These are phyloP conservation scores for Rubus idaeus DNA, from an alignment of 306 rosid genomes.

Conservation along the genomic window DNA sequence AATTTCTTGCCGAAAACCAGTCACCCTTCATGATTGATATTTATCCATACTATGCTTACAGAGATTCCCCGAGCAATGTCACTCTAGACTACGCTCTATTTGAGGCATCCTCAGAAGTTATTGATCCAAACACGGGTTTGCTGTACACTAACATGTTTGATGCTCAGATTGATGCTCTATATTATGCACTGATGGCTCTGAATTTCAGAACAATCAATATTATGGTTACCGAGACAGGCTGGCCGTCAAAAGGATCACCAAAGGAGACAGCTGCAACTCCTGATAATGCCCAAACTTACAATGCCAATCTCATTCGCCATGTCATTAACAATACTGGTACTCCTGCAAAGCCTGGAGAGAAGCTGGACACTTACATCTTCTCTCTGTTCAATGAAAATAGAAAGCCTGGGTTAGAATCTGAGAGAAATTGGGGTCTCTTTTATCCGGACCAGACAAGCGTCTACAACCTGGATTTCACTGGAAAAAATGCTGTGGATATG, in stretches of 20 bases:
- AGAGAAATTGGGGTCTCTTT: constrained; percentile 96
- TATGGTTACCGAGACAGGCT: constrained; percentile 96
- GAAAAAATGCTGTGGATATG: constrained; percentile 69
- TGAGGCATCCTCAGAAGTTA: constrained; percentile 84
- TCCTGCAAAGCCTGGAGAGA: constrained; percentile 49
- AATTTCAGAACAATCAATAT: constrained; percentile 84
- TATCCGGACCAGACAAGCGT: constrained; percentile 96
- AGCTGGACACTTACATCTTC: constrained; percentile 48
- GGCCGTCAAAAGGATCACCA: constrained; percentile 98
- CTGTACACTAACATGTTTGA: constrained; percentile 92
- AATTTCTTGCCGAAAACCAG: constrained; percentile 89
- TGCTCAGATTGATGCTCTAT: constrained; percentile 95
- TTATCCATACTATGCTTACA: constrained; percentile 94
- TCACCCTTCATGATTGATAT: constrained; percentile 97
- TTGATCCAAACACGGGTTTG: constrained; percentile 96
- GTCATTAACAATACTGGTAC: constrained; percentile 54
- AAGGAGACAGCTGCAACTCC: constrained; percentile 88
- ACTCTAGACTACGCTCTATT: constrained; percentile 83
- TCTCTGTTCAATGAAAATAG: constrained; percentile 84
- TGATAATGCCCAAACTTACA: constrained; percentile 77
- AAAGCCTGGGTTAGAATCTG: constrained; percentile 94
- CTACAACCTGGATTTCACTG: constrained; percentile 85
- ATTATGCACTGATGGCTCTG: constrained; percentile 82
- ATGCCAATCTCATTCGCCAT: constrained; percentile 54
- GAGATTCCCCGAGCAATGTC: constrained; percentile 75